These are phyloP conservation scores for Sporothrix pseudoabietina DNA, from an alignment of 2,329 filamentous ascomycete species.

Conservation along the genomic window DNA sequence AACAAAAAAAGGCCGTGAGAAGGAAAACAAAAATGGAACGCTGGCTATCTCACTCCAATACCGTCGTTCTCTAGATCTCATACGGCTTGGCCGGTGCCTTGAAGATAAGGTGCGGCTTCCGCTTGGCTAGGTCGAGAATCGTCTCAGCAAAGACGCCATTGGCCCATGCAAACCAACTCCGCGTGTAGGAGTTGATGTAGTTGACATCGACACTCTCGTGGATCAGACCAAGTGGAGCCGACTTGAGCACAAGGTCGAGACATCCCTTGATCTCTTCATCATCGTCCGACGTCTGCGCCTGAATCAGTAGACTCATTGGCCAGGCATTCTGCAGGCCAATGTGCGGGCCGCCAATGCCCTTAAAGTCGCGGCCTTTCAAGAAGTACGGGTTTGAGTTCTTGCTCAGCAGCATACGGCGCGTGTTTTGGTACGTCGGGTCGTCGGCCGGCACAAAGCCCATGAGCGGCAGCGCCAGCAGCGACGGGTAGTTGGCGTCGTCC, in stretches of 20 bases:
- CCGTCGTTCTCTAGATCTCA: conserved; percentile 43
- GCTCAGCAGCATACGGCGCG: conserved; percentile 73
- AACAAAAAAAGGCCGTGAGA: background rate
- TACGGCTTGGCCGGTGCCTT: conserved; percentile 64
- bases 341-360: conserved; percentile 79
- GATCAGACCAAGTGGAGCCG: conserved; percentile 75
- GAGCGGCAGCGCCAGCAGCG: conserved; percentile 73
- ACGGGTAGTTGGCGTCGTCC: conserved; percentile 89
- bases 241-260: conserved; percentile 72
- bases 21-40: background rate
- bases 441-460: conserved; percentile 70
- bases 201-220: conserved; percentile 93
- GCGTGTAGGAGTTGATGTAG: conserved; percentile 65
- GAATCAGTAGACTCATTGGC: conserved; percentile 93
- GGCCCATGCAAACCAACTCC: conserved; percentile 97
- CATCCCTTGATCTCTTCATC: conserved; percentile 79
- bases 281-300: conserved; percentile 83
- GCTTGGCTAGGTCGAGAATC: conserved; percentile 81
- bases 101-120: conserved; percentile 88
- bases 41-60: background rate
- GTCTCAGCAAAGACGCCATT: conserved; percentile 95
- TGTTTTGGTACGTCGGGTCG: conserved; percentile 81
- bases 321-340: conserved; percentile 89
- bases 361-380: conserved; percentile 73
- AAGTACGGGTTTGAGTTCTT: conserved; percentile 86